These are phyloP conservation scores for Phytophthora pinifolia DNA, from an alignment of 352 stramenopile genomes.

Conservation along the genomic window DNA sequence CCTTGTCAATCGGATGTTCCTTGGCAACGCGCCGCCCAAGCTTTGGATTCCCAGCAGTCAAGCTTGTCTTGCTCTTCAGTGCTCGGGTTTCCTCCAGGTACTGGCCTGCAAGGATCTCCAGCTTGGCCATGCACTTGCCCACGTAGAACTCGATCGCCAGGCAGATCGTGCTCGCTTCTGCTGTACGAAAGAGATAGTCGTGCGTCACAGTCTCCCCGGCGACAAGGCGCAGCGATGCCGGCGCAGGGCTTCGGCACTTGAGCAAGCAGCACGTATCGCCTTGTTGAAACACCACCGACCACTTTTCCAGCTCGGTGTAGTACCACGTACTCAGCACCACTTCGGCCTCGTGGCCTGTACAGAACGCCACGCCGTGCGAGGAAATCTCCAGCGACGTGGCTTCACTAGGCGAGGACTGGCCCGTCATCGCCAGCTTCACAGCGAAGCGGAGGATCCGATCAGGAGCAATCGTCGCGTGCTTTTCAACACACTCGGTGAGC, in stretches of 20 bases:
- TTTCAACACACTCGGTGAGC: slow-evolving; percentile 55
- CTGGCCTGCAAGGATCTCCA: slow-evolving; percentile 50
- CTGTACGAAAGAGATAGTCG: slow-evolving; percentile 60
- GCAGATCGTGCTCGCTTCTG: slow-evolving; percentile 54
- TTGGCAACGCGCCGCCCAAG: slow-evolving; percentile 7
- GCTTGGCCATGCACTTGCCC: slow-evolving; percentile 75
- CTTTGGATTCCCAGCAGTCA: slow-evolving; percentile 5
- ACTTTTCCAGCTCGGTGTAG: slow-evolving; percentile 80
- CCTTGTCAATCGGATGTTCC: slow-evolving; percentile 23
- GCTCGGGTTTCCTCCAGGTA: slow-evolving; percentile 24
- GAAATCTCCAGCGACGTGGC: slow-evolving; percentile 57
- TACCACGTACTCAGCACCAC: slow-evolving; percentile 69
- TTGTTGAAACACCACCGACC: slow-evolving; percentile 63
- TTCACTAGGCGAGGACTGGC: slow-evolving; percentile 40
- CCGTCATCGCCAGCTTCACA: slow-evolving; percentile 43
- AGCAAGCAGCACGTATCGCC: slow-evolving; percentile 60
- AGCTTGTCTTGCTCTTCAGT: slow-evolving; percentile 5
- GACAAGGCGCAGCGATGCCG: slow-evolving; percentile 6
- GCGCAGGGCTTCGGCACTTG: slow-evolving; percentile 37
- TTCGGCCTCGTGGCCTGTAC: slow-evolving; percentile 40
- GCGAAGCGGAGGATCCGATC: slow-evolving; percentile 52
- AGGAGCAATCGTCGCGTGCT: slow-evolving; percentile 49
- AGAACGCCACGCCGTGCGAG: slow-evolving; percentile 56
- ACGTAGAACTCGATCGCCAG: slow-evolving; percentile 80
- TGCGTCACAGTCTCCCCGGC: slow-evolving; percentile 27